Percentiles rank a stretch among this genome's conserved stretches.
These are phyloP conservation scores for Sorghum bicolor DNA, from an alignment of 176 grass and related monocot species.

Conservation along the genomic window DNA sequence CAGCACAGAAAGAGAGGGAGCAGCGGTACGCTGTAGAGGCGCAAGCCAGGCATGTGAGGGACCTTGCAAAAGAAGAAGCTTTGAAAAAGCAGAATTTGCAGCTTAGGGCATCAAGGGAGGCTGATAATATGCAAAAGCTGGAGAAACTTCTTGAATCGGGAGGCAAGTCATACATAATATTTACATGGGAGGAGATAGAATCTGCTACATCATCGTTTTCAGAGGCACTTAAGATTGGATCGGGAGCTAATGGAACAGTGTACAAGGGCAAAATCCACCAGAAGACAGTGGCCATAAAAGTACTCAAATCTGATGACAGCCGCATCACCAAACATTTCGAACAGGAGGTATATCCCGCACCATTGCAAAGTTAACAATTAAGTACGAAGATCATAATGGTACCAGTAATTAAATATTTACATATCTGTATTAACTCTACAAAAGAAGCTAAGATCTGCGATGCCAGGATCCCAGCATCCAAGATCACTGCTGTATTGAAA, in stretches of 20 bases:
- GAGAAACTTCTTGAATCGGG: constrained; percentile 45
- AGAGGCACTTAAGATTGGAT: constrained; percentile 52
- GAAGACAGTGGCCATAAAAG: constrained; percentile 68
- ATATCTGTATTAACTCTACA: not conserved
- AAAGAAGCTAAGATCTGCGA: not conserved
- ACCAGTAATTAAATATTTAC: constrained; percentile 1
- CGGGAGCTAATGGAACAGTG: constrained; percentile 68
- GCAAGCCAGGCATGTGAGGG: constrained; percentile 12
- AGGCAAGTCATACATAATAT: constrained; percentile 35
- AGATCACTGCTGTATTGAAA: not conserved
- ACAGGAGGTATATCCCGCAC: constrained; percentile 59
- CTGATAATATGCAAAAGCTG: constrained; percentile 35
- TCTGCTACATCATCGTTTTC: constrained; percentile 80
- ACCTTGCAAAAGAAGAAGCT: constrained; percentile 35
- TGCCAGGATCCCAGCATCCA: not conserved
- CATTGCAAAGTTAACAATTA: not conserved
- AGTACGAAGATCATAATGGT: not conserved
- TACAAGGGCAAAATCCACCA: constrained; percentile 84
- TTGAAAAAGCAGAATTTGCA: constrained; percentile 46
- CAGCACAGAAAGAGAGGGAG: constrained; percentile 24
- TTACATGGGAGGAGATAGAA: constrained; percentile 81
- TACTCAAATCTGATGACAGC: constrained; percentile 57
- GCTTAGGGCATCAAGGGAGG: constrained; percentile 31
- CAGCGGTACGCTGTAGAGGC: constrained; percentile 32
- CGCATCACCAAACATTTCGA: constrained; percentile 60